These are phyloP conservation scores for Capsicum baccatum DNA, from an alignment of 257 asterid species.

Conservation along the genomic window DNA sequence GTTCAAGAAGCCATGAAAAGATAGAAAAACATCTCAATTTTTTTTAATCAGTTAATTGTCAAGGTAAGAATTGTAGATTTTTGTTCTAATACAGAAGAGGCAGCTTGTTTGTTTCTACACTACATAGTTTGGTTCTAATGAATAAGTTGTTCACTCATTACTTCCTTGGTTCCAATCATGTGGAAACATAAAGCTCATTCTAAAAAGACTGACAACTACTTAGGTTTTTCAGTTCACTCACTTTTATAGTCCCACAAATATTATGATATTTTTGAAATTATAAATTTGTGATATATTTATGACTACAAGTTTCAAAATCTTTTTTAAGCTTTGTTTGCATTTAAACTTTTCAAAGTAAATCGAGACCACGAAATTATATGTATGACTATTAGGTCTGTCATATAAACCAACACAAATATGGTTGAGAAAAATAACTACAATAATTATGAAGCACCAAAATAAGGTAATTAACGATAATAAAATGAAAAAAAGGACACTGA, in stretches of 20 bases:
- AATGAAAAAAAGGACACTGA: neutral
- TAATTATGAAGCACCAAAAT: neutral
- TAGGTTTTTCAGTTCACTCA: no score
- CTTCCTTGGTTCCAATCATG: neutral
- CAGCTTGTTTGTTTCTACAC: neutral
- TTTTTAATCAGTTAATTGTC: neutral
- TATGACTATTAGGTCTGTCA: neutral
- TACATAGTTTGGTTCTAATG: neutral
- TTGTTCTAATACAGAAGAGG: neutral
- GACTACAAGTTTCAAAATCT: no score
- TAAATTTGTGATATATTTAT: no score
- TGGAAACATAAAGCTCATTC: neutral
- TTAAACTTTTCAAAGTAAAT: neutral
- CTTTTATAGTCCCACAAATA: neutral
- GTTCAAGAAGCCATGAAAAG: conserved; percentile 34
- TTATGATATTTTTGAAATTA: no score
- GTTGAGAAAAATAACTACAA: neutral
- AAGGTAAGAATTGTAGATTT: conserved; percentile 4
- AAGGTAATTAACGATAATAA: neutral
- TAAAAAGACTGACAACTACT: neutral
- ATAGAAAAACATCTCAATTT: neutral
- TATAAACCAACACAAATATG: neutral
- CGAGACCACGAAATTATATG: no score
- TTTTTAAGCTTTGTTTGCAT: no score
- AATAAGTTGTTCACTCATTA: neutral